phyloP scores from a whole-genome alignment of 306 rosid genomes.

The Oemleria cerasiformis region DNA sequence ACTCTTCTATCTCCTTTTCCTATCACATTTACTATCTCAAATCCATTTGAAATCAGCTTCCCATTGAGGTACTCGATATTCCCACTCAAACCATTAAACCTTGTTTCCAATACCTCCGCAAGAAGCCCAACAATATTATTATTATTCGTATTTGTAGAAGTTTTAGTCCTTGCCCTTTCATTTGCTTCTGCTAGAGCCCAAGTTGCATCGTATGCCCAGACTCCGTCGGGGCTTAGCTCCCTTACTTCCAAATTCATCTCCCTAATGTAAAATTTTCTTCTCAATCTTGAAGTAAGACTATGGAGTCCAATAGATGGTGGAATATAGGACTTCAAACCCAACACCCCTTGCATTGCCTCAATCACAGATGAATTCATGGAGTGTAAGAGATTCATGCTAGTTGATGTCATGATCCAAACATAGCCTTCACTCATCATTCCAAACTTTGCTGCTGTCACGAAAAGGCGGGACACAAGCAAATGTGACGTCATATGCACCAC shows the following conservation, averaged over 20 bases:
- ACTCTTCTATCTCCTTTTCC: slow-evolving; percentile 20
- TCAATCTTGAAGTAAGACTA: slow-evolving; percentile 12
- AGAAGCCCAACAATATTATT: neutral
- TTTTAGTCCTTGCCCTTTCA: neutral
- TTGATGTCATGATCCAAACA: slow-evolving; percentile 13
- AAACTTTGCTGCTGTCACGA: neutral
- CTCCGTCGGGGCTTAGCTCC: neutral
- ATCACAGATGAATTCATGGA: neutral
- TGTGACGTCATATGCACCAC: slow-evolving; percentile 16
- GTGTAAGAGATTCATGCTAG: slow-evolving; percentile 5
- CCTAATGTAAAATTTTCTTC: slow-evolving; percentile 7
- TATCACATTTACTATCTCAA: slow-evolving; percentile 23
- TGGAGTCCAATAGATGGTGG: neutral
- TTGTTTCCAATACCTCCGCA: slow-evolving; percentile 2
- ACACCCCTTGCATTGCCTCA: slow-evolving; percentile 12
- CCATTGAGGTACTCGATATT: slow-evolving; percentile 4
- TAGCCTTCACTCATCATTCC: slow-evolving; percentile 18
- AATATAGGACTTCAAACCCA: slow-evolving; percentile 13
- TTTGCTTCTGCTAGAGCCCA: slow-evolving; percentile 24
- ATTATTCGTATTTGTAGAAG: neutral
- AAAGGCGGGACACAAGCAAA: neutral
- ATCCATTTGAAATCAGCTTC: neutral
- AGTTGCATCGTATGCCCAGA: slow-evolving; percentile 21
- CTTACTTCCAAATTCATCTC: neutral
- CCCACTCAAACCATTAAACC: slow-evolving; percentile 18